A percentile compares a stretch with the other conserved stretches of the same genome.
phyloP scores from a whole-genome alignment of 2,329 filamentous ascomycete genomes.

The Rhynchosporium agropyri region DNA sequence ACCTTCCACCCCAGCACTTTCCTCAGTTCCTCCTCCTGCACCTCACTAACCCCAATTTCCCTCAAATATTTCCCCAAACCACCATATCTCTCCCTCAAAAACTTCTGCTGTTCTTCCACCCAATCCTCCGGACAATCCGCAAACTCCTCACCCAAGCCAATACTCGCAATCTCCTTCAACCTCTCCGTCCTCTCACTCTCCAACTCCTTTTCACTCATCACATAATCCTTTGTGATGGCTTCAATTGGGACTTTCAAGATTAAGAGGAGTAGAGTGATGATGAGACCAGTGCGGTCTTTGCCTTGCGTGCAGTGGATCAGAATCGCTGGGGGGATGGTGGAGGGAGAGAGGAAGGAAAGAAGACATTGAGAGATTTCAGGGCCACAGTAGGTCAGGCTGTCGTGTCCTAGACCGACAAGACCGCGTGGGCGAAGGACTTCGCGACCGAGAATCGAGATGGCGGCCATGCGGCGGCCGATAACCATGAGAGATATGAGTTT shows the following conservation, averaged over 20 bases:
- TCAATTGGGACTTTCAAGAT: slow-evolving; percentile 58
- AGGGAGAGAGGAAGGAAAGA: slow-evolving; percentile 10
- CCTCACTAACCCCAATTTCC: slow-evolving; percentile 48
- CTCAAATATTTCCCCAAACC: slow-evolving; percentile 62
- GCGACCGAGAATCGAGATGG: slow-evolving; percentile 68
- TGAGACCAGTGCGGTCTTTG: slow-evolving; percentile 80
- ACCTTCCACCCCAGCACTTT: neutral
- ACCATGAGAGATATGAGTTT: slow-evolving; percentile 65
- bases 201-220: slow-evolving; percentile 64
- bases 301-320: slow-evolving; percentile 87
- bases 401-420: slow-evolving; percentile 68
- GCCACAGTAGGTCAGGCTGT: slow-evolving; percentile 69
- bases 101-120: slow-evolving; percentile 58
- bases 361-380: slow-evolving; percentile 57
- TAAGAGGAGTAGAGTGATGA: slow-evolving; percentile 69
- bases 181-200: slow-evolving; percentile 62
- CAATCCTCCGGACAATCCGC: slow-evolving; percentile 66
- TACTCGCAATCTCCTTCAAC: slow-evolving; percentile 66
- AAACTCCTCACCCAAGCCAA: slow-evolving; percentile 77
- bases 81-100: slow-evolving; percentile 65
- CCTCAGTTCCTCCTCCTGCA: slow-evolving; percentile 33
- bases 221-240: slow-evolving; percentile 73
- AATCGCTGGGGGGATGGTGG: slow-evolving; percentile 50
- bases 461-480: slow-evolving; percentile 67
- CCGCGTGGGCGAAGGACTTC: slow-evolving; percentile 75